Evolutionary conservation across 805 yeast genomes (phyloP).

Genomic region (Wickerhamiella spandovensis): DNA sequence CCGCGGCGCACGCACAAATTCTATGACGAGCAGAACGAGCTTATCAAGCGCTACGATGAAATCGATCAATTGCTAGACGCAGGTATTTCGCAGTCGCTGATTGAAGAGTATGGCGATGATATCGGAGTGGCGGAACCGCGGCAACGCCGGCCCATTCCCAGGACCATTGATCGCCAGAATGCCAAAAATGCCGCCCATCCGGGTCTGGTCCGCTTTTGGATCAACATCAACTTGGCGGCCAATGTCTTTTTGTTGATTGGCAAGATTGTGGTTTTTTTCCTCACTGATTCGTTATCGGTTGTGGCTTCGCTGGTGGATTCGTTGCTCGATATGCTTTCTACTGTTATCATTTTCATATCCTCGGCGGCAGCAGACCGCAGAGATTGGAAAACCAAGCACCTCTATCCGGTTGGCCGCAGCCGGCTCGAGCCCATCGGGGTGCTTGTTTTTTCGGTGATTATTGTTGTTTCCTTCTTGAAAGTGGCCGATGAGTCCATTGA

Average conservation of each 20-base stretch:
- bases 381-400: slow-evolving; percentile 32
- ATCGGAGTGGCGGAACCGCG: slow-evolving; percentile 16
- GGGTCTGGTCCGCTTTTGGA: slow-evolving; percentile 42
- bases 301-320: slow-evolving; percentile 73
- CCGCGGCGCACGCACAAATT: slow-evolving; percentile 23
- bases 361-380: slow-evolving; percentile 30
- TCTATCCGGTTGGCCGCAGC: slow-evolving; percentile 55
- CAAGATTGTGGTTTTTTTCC: slow-evolving; percentile 43
- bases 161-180: slow-evolving; percentile 29
- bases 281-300: slow-evolving; percentile 60
- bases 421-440: slow-evolving; percentile 71
- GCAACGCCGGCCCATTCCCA: slow-evolving; percentile 12
- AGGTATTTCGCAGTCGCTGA: slow-evolving; percentile 53
- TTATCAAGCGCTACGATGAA: slow-evolving; percentile 42
- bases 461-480: slow-evolving; percentile 57
- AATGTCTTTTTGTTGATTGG: slow-evolving; percentile 45
- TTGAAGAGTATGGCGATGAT: slow-evolving; percentile 42
- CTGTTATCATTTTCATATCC: slow-evolving; percentile 54
- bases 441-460: slow-evolving; percentile 55
- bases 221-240: slow-evolving; percentile 46
- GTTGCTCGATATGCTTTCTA: slow-evolving; percentile 57
- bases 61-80: slow-evolving; percentile 58
- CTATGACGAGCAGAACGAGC: slow-evolving; percentile 46
- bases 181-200: slow-evolving; percentile 35
- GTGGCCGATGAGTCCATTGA: slow-evolving; percentile 53